Percentiles rank a stretch among this genome's conserved stretches.
Conservation (phyloP, 257 asterid genomes). For the Solanum sejunctum region DNA sequence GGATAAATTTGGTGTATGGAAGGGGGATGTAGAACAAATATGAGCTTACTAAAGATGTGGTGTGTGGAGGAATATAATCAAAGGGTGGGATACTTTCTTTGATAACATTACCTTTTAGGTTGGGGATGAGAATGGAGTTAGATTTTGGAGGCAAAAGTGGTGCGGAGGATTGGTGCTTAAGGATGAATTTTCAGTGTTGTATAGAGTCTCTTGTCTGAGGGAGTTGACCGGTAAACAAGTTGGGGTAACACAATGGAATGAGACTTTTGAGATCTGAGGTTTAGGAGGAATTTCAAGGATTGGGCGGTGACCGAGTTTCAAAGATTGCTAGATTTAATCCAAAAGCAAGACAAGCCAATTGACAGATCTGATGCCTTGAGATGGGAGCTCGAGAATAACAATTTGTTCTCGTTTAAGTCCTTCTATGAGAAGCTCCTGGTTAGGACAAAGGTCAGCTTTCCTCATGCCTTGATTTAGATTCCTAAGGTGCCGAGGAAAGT, state of each 20-base stretch:
- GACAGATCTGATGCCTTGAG: background rate
- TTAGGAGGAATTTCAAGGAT: background rate
- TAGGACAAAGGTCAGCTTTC: background rate
- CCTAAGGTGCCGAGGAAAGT: background rate
- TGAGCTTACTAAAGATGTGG: background rate
- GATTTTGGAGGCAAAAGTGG: background rate
- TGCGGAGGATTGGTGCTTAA: background rate
- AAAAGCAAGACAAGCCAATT: background rate
- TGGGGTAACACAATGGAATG: background rate
- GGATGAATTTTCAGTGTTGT: background rate
- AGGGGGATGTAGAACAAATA: background rate
- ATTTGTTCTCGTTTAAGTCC: background rate
- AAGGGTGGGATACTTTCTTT: background rate
- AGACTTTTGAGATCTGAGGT: background rate
- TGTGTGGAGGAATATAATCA: background rate
- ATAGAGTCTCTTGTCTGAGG: background rate
- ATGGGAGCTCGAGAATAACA: background rate
- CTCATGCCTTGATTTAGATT: background rate
- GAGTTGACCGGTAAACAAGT: background rate
- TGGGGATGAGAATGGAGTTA: background rate
- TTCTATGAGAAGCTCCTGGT: background rate
- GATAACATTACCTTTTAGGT: background rate
- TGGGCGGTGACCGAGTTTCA: background rate
- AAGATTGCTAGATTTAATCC: background rate
- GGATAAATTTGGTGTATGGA: background rate